These are phyloP conservation scores for Wakefieldia striispora DNA, from an alignment of 768 basidiomycete species.

Conservation along the genomic window DNA sequence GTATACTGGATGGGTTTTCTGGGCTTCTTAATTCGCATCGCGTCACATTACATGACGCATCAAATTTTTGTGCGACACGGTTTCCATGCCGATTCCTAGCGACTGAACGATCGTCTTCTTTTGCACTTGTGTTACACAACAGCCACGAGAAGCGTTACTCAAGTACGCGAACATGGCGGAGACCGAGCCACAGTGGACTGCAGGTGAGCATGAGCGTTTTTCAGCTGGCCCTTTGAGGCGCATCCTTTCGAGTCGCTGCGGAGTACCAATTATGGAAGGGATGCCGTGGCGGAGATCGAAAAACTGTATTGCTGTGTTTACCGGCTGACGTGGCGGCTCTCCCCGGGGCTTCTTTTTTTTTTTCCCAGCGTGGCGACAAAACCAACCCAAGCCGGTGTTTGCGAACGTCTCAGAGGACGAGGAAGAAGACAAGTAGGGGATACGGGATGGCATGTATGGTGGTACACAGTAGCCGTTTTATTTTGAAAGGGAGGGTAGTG, in stretches of 20 bases:
- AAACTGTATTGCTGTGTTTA: conserved; percentile 32
- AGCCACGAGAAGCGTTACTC: conserved; percentile 97
- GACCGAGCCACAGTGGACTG: conserved; percentile 79
- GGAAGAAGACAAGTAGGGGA: conserved; percentile 54
- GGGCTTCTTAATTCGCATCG: conserved; percentile 7
- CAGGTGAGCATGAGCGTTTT: conserved; percentile 54
- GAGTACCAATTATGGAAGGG: conserved; percentile 25
- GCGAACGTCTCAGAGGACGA: conserved; percentile 55
- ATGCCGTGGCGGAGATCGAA: conserved; percentile 32
- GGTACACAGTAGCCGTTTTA: conserved; percentile 8
- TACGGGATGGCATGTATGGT: conserved; percentile 20
- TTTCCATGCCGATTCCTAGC: conserved; percentile 24
- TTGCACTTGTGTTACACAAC: conserved; percentile 17
- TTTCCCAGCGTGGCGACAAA: conserved; percentile 78
- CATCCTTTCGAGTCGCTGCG: conserved; percentile 23
- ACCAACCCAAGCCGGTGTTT: conserved; percentile 87
- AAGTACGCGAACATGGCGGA: conserved; percentile 82
- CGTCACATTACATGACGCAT: conserved; percentile 15
- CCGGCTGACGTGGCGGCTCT: conserved; percentile 58
- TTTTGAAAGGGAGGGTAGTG: conserved; percentile 9
- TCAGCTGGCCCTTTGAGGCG: conserved; percentile 12
- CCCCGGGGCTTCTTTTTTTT: conserved; percentile 37
- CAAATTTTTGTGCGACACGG: conserved; percentile 19
- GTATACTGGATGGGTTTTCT: conserved; percentile 1
- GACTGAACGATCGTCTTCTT: conserved; percentile 24